These are phyloP conservation scores for Hypoxylon rickii DNA, from an alignment of 495 filamentous ascomycete species.

Conservation along the genomic window DNA sequence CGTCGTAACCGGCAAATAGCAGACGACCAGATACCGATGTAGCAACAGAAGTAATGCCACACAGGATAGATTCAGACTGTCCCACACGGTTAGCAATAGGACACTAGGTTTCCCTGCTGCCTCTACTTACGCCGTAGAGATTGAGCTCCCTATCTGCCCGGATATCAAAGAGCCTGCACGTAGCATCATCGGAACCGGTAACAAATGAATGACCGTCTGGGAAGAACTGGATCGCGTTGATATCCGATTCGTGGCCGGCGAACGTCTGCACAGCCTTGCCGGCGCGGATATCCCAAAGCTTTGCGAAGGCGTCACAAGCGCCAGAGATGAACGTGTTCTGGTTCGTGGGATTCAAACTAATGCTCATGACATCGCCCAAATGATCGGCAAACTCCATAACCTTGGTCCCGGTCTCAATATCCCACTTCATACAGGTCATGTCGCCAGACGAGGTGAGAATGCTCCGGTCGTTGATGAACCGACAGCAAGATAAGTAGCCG, in stretches of 20 bases:
- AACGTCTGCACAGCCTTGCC: constrained; percentile 99
- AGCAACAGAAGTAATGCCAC: constrained; percentile 96
- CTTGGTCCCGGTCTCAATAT: constrained; percentile 96
- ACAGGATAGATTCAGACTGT: constrained; percentile 94
- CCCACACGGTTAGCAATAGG: constrained; percentile 27
- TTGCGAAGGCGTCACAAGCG: constrained; percentile 97
- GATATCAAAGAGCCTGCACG: constrained; percentile 96
- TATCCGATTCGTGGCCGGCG: constrained; percentile 97
- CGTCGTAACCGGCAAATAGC: constrained; percentile 96
- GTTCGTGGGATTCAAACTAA: constrained; percentile 99
- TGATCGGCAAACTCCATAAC: constrained; percentile 99
- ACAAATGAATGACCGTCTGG: constrained; percentile 98
- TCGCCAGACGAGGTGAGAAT: constrained; percentile 98
- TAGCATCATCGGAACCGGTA: constrained; percentile 96
- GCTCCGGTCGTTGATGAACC: constrained; percentile 97
- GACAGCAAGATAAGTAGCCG: constrained; percentile 96
- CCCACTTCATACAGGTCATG: constrained; percentile 99
- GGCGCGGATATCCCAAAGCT: constrained; percentile 98
- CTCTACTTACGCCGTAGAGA: constrained; percentile 80
- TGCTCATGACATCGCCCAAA: constrained; percentile 98
- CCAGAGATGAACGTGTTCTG: constrained; percentile 98
- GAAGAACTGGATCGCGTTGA: constrained; percentile 99
- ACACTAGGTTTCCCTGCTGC: neutral
- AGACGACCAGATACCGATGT: constrained; percentile 96
- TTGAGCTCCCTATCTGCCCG: constrained; percentile 95